Evolutionary conservation across 2,329 filamentous ascomycete genomes (phyloP).

Genomic region (Podosphaera fusca): DNA sequence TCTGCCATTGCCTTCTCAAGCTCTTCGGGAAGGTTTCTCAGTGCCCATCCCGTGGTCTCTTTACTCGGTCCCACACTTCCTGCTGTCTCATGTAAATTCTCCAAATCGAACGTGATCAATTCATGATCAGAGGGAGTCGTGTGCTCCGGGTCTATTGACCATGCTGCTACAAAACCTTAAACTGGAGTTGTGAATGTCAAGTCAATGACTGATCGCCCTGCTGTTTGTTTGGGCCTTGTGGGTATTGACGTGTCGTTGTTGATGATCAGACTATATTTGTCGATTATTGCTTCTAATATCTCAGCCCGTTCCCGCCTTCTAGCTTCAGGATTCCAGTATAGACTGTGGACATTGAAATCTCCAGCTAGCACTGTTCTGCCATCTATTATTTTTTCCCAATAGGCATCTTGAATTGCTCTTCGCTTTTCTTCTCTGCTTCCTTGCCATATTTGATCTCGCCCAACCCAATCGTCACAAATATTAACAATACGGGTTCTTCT

Average conservation of each 20-base stretch:
- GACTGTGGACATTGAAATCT: neutral
- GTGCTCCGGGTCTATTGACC: neutral
- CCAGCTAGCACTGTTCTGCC: neutral
- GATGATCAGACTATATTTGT: neutral
- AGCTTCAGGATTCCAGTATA: neutral
- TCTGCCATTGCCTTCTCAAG: neutral
- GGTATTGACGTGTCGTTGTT: neutral
- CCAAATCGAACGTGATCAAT: neutral
- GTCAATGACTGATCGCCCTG: neutral
- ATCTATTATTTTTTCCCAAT: neutral
- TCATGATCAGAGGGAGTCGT: neutral
- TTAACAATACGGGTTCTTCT: neutral
- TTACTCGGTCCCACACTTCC: neutral
- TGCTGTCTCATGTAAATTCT: neutral
- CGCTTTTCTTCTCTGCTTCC: neutral
- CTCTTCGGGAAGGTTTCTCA: neutral
- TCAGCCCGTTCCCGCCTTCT: neutral
- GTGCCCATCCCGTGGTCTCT: neutral
- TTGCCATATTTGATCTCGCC: neutral
- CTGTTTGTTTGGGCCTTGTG: neutral
- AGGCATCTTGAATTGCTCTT: neutral
- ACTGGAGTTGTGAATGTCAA: neutral
- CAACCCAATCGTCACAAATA: neutral
- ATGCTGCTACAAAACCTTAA: neutral
- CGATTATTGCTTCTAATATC: neutral